Conservation (phyloP, 345 rosid species). For the Geranium rotundifolium region DNA sequence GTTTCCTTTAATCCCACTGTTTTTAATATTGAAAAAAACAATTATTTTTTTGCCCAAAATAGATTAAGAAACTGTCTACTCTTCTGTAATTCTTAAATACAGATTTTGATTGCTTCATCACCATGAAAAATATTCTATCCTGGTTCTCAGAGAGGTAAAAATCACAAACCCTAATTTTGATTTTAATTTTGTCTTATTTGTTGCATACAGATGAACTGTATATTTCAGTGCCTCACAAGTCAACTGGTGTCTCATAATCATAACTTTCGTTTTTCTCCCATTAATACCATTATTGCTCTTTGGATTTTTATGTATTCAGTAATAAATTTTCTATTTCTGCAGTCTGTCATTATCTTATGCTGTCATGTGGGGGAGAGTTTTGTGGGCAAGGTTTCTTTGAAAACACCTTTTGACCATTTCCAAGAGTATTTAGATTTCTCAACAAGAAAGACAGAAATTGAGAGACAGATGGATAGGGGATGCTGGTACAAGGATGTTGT, state of each 20-base stretch:
- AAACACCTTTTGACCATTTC: background rate
- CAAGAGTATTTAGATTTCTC: background rate
- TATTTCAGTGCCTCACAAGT: background rate
- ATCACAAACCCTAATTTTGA: too few relatives aligned
- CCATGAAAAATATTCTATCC: too few relatives aligned
- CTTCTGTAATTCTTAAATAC: too few relatives aligned
- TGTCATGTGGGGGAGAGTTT: background rate
- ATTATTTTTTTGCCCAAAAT: too few relatives aligned
- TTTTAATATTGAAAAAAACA: too few relatives aligned
- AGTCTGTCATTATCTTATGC: background rate
- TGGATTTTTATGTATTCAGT: background rate
- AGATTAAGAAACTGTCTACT: too few relatives aligned
- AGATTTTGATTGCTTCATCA: too few relatives aligned
- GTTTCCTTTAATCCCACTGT: too few relatives aligned
- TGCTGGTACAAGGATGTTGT: conserved; percentile 15
- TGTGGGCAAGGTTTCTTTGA: background rate
- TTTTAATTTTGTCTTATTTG: too few relatives aligned
- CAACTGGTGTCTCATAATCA: background rate
- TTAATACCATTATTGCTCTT: background rate
- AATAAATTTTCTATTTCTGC: too few relatives aligned
- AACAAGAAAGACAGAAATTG: background rate
- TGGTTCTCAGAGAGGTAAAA: too few relatives aligned
- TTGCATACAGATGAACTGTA: too few relatives aligned
- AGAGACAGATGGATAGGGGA: conserved; percentile 4
- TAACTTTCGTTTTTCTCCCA: background rate